phyloP scores from a whole-genome alignment of 2,329 filamentous ascomycete species.

The Cercospora berteroae region DNA sequence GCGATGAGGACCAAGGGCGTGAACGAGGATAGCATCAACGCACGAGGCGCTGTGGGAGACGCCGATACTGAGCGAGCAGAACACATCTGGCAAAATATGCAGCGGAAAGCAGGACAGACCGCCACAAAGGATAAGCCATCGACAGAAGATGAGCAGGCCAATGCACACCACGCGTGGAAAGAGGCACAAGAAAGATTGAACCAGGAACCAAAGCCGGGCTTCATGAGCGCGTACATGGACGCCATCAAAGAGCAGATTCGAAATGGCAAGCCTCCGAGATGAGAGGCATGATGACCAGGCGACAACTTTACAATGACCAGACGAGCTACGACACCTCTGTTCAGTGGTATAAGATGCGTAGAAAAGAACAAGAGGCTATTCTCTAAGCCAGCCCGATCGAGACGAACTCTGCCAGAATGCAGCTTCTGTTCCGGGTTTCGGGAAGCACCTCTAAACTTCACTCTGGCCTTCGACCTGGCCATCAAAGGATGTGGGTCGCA shows the following conservation, averaged over 20 bases:
- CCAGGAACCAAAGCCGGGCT: slow-evolving; percentile 24
- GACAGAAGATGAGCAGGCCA: slow-evolving; percentile 9
- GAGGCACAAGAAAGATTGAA: slow-evolving; percentile 21
- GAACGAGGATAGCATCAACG: slow-evolving; percentile 26
- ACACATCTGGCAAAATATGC: slow-evolving; percentile 12
- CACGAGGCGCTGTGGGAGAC: slow-evolving; percentile 11
- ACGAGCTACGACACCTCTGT: neutral
- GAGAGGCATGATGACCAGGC: slow-evolving; percentile 1
- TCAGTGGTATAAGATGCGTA: neutral
- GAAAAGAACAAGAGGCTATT: neutral
- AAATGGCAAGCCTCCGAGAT: slow-evolving; percentile 25
- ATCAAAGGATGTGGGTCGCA: neutral
- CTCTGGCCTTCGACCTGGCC: neutral
- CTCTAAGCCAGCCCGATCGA: neutral
- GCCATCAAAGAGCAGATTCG: slow-evolving; percentile 33
- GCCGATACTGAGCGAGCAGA: slow-evolving; percentile 15
- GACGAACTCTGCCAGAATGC: neutral
- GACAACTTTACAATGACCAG: neutral
- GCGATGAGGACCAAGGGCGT: slow-evolving; percentile 19
- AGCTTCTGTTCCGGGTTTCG: neutral
- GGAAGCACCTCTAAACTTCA: neutral
- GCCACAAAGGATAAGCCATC: slow-evolving; percentile 9
- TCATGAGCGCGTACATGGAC: slow-evolving; percentile 34
- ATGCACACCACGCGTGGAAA: slow-evolving; percentile 33
- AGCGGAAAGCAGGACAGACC: slow-evolving; percentile 14